Conservation (phyloP, 495 filamentous ascomycete species). For the Penicillium macrosclerotiorum region DNA sequence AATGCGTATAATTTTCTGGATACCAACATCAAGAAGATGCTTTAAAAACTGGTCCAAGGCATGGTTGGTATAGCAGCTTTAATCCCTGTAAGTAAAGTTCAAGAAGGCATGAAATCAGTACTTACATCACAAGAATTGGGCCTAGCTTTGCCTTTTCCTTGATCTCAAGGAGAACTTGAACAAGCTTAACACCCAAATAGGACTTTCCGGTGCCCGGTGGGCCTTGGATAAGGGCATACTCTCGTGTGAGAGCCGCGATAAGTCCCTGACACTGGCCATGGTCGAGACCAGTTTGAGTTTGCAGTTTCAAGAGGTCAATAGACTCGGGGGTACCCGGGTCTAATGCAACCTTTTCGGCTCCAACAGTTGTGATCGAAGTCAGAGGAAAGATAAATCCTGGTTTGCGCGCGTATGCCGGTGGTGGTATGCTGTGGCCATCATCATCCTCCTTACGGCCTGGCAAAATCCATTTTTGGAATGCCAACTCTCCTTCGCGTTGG, state of each 20-base stretch:
- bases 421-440: neutral
- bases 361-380: neutral
- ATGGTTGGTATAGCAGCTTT: conserved; percentile 15
- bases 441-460: neutral
- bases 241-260: conserved; percentile 10
- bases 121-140: conserved; percentile 4
- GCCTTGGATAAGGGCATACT: conserved; percentile 67
- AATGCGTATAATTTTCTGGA: conserved; percentile 16
- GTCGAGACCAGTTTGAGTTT: conserved; percentile 9
- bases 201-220: conserved; percentile 81
- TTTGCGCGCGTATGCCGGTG: conserved; percentile 5
- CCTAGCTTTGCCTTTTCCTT: conserved; percentile 2
- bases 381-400: conserved; percentile 6
- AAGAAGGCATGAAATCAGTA: neutral
- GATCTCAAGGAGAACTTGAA: conserved; percentile 45
- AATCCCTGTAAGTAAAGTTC: neutral
- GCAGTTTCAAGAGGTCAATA: conserved; percentile 4
- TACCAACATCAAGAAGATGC: conserved; percentile 4
- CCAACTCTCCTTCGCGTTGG: conserved; percentile 1
- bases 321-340: neutral
- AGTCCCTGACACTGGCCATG: conserved; percentile 10
- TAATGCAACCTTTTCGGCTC: neutral
- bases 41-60: conserved; percentile 17
- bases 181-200: conserved; percentile 56
- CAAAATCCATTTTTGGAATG: conserved; percentile 9